Percentiles rank a stretch among this genome's conserved stretches.
Evolutionary conservation across 371 early-diverging fungal species (phyloP).

Genomic region (Mucor velutinosus): DNA sequence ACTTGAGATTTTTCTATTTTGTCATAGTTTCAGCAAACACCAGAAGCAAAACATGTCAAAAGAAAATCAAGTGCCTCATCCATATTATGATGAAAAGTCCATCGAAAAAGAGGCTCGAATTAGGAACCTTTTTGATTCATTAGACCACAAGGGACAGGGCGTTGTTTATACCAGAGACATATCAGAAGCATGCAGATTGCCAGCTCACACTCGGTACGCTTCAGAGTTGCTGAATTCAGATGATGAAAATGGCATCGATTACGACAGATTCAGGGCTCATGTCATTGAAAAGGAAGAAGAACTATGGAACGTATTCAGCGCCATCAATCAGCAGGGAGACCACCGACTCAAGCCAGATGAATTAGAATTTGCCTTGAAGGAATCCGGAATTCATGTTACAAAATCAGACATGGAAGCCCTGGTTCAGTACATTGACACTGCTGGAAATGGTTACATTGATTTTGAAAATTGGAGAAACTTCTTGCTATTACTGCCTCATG

Average conservation of each 20-base stretch:
- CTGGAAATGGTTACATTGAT: conserved; percentile 69
- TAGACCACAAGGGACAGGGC: conserved; percentile 41
- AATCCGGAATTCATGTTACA: conserved; percentile 64
- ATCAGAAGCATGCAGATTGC: conserved; percentile 39
- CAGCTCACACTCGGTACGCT: conserved; percentile 46
- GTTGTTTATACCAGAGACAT: conserved; percentile 46
- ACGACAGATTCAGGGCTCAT: conserved; percentile 69
- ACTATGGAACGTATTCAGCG: conserved; percentile 65
- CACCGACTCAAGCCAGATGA: conserved; percentile 60
- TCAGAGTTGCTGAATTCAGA: conserved; percentile 58
- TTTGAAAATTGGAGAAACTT: conserved; percentile 79
- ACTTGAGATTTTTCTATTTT: not conserved
- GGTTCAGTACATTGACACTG: conserved; percentile 64
- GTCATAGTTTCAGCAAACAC: not conserved
- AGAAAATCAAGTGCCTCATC: conserved; percentile 24
- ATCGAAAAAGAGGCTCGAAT: conserved; percentile 45
- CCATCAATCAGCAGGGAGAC: conserved; percentile 67
- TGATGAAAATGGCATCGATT: conserved; percentile 58
- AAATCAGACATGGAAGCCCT: conserved; percentile 63
- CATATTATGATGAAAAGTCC: conserved; percentile 48
- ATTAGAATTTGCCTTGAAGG: conserved; percentile 52
- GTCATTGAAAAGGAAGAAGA: conserved; percentile 67
- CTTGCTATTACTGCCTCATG: conserved; percentile 49
- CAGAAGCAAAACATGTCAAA: not conserved
- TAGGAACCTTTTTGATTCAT: conserved; percentile 40